These are phyloP conservation scores for Babesia bovis DNA, from an alignment of 169 alveolate genomes.

Conservation along the genomic window DNA sequence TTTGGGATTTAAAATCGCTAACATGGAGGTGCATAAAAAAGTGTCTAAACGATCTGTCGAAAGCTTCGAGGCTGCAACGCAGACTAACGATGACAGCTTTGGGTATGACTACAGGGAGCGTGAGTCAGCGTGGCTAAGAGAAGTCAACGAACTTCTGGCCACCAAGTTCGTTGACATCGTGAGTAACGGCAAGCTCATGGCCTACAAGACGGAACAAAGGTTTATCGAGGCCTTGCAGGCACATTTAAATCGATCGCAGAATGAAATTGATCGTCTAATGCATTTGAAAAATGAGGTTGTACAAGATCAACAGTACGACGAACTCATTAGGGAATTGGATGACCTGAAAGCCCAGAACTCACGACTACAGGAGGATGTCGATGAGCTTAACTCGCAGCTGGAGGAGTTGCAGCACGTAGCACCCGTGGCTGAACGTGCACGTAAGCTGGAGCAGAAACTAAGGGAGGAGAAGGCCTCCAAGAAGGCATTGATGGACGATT, in stretches of 20 bases:
- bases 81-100: constrained; percentile 2
- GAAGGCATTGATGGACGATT: constrained; percentile 51
- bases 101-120: neutral
- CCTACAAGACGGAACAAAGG: constrained; percentile 20
- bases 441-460: constrained; percentile 25
- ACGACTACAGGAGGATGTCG: constrained; percentile 15
- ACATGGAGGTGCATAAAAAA: neutral
- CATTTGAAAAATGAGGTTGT: neutral
- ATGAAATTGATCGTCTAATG: constrained; percentile 26
- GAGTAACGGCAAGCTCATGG: constrained; percentile 23
- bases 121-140: constrained; percentile 23
- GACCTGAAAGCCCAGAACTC: neutral
- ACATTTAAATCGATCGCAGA: constrained; percentile 40
- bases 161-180: constrained; percentile 19
- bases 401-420: neutral
- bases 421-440: constrained; percentile 14
- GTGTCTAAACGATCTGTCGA: neutral
- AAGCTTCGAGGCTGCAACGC: constrained; percentile 14
- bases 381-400: constrained; percentile 3
- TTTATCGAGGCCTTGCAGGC: constrained; percentile 43
- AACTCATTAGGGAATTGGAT: neutral
- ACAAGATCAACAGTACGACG: neutral
- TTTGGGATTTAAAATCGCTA: constrained; percentile 20
- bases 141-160: constrained; percentile 29
- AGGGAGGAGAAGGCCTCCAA: constrained; percentile 39